Percentiles rank a stretch among this genome's conserved stretches.
phyloP scores from a whole-genome alignment of 768 basidiomycete species.

The Leucocoprinus leucothites region DNA sequence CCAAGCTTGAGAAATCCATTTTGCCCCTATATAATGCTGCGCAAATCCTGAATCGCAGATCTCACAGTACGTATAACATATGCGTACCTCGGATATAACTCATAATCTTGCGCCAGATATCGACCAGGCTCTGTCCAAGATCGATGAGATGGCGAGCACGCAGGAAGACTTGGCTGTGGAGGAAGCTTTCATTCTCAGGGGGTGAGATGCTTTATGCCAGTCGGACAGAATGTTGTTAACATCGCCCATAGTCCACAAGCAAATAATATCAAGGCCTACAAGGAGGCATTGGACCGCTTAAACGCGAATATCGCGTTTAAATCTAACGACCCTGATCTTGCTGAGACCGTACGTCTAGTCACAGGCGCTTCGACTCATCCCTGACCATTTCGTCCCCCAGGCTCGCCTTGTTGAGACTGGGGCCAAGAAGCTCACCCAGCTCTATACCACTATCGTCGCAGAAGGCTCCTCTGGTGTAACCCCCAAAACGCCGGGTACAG shows the following conservation, averaged over 20 bases:
- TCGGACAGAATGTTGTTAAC: not conserved
- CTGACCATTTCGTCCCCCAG: slow-evolving; percentile 18
- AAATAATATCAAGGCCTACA: slow-evolving; percentile 61
- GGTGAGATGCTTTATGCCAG: slow-evolving; percentile 40
- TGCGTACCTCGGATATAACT: not conserved
- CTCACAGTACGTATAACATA: slow-evolving; percentile 51
- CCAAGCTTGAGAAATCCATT: slow-evolving; percentile 83
- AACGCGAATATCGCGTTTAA: slow-evolving; percentile 82
- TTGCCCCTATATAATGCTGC: slow-evolving; percentile 78
- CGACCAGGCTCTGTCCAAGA: slow-evolving; percentile 72
- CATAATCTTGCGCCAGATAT: slow-evolving; percentile 51
- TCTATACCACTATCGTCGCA: slow-evolving; percentile 87
- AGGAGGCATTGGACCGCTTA: slow-evolving; percentile 69
- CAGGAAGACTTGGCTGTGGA: slow-evolving; percentile 75
- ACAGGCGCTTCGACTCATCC: not conserved
- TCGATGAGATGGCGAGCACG: slow-evolving; percentile 74
- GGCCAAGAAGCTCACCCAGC: slow-evolving; percentile 74
- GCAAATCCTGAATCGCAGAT: slow-evolving; percentile 68
- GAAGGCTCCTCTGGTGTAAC: slow-evolving; percentile 80
- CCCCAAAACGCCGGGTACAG: slow-evolving; percentile 23
- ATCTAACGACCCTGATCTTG: slow-evolving; percentile 49
- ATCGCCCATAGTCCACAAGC: slow-evolving; percentile 57
- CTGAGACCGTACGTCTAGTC: slow-evolving; percentile 45
- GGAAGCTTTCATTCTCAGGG: slow-evolving; percentile 74
- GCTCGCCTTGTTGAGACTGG: slow-evolving; percentile 82